These are phyloP conservation scores for Neurospora sp. DNA, from an alignment of 495 filamentous ascomycete species.

Conservation along the genomic window DNA sequence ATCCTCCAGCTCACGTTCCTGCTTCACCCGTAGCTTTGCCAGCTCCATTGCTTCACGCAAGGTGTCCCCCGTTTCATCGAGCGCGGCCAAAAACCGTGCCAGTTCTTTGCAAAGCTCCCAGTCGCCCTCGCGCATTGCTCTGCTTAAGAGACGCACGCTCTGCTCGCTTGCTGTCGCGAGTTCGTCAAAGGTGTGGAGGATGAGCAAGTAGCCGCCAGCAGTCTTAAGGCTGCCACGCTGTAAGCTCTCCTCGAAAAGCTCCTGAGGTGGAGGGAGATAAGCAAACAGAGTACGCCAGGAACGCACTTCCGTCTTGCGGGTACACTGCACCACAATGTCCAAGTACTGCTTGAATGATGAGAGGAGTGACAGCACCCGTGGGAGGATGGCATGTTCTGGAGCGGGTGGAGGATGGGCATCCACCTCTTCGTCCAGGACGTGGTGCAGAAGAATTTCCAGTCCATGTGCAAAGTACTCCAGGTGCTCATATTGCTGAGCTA, in stretches of 20 bases:
- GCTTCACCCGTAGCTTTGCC: constrained; percentile 46
- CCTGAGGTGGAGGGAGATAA: constrained; percentile 77
- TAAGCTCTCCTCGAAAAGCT: constrained; percentile 86
- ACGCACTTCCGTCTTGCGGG: constrained; percentile 90
- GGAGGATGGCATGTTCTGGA: constrained; percentile 65
- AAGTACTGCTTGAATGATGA: constrained; percentile 84
- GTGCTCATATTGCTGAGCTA: constrained; percentile 73
- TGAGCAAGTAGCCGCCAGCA: constrained; percentile 90
- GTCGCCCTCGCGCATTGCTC: constrained; percentile 74
- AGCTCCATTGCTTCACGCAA: constrained; percentile 67
- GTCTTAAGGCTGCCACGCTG: constrained; percentile 81
- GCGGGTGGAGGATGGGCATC: constrained; percentile 53
- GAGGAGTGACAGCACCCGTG: constrained; percentile 78
- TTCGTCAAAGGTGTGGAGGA: constrained; percentile 89
- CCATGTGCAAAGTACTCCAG: constrained; percentile 88
- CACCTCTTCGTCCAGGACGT: constrained; percentile 89
- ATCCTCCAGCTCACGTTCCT: constrained; percentile 23
- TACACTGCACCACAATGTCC: constrained; percentile 94
- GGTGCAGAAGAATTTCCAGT: constrained; percentile 84
- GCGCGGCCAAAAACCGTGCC: constrained; percentile 81
- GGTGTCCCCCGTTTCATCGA: constrained; percentile 79
- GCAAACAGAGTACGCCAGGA: constrained; percentile 91
- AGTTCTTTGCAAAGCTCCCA: constrained; percentile 97
- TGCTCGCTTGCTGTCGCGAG: constrained; percentile 67
- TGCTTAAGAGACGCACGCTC: constrained; percentile 69